Conservation (phyloP, 2,329 filamentous ascomycete species). For the Aspergillus sp. region DNA sequence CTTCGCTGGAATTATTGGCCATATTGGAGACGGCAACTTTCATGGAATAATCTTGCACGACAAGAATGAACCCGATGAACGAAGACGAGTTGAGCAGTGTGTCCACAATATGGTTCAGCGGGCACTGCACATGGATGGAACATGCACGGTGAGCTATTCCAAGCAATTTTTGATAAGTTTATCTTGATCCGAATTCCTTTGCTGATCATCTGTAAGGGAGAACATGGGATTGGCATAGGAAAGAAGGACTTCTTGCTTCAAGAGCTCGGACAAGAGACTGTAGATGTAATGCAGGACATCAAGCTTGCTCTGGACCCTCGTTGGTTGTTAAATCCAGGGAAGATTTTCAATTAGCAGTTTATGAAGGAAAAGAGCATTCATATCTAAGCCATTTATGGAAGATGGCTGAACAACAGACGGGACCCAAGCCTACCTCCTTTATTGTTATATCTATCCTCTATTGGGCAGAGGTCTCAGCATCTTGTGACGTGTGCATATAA, state of each 20-base stretch:
- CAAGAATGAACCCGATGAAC: too few relatives aligned
- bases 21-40: not conserved
- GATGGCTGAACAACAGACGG: too few relatives aligned
- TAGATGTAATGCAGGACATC: not conserved
- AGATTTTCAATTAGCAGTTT: too few relatives aligned
- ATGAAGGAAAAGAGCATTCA: too few relatives aligned
- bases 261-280: not conserved
- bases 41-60: not conserved
- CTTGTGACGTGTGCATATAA: too few relatives aligned
- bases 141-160: not conserved
- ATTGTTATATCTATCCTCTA: too few relatives aligned
- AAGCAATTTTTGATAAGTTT: fast-evolving
- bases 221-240: not conserved
- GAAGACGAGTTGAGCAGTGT: not conserved
- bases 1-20: not conserved
- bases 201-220: not conserved
- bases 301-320: too few relatives aligned
- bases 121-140: not conserved
- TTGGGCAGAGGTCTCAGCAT: too few relatives aligned
- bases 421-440: too few relatives aligned
- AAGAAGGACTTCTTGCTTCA: not conserved
- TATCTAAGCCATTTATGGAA: too few relatives aligned
- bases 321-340: too few relatives aligned
- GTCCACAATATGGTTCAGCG: not conserved
- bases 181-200: too few relatives aligned